Evolutionary conservation across 2,329 filamentous ascomycete genomes (phyloP).

Genomic region (Ophiostoma sp.): DNA sequence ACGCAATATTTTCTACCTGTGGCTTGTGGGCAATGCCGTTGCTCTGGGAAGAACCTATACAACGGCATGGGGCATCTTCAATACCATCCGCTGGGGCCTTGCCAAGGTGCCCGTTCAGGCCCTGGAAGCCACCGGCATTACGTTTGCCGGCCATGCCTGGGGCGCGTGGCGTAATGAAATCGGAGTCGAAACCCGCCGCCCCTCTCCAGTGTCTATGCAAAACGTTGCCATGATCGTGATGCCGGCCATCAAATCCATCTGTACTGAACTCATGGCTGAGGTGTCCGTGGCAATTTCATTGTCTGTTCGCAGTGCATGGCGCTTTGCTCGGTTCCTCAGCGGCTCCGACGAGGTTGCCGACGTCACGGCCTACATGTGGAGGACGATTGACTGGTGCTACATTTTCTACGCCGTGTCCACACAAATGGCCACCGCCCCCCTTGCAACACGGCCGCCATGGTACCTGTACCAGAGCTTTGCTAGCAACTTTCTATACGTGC

Average conservation of each 20-base stretch:
- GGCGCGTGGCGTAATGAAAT: slow-evolving; percentile 43
- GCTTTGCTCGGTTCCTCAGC: slow-evolving; percentile 60
- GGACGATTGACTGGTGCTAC: slow-evolving; percentile 60
- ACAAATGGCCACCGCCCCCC: slow-evolving; percentile 59
- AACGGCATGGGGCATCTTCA: slow-evolving; percentile 69
- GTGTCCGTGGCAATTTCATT: slow-evolving; percentile 59
- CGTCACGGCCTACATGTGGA: slow-evolving; percentile 63
- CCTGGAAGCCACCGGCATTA: slow-evolving; percentile 56
- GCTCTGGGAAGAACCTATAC: slow-evolving; percentile 59
- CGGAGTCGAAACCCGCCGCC: slow-evolving; percentile 24
- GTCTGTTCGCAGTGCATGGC: slow-evolving; percentile 51
- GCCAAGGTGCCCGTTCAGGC: slow-evolving; percentile 68
- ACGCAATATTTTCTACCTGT: slow-evolving; percentile 65
- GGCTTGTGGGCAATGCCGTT: slow-evolving; percentile 62
- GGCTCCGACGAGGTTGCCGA: slow-evolving; percentile 51
- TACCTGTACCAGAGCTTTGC: slow-evolving; percentile 62
- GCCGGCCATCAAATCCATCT: slow-evolving; percentile 50
- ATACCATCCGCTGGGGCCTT: slow-evolving; percentile 67
- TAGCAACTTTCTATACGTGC: slow-evolving; percentile 62
- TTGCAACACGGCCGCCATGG: slow-evolving; percentile 60
- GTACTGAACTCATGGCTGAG: slow-evolving; percentile 53
- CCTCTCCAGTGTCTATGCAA: slow-evolving; percentile 12
- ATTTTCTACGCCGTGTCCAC: slow-evolving; percentile 62
- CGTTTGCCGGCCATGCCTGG: slow-evolving; percentile 65
- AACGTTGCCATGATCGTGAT: slow-evolving; percentile 36